Conservation (phyloP, 129 eudicot genomes). For the Centrapalus pauciflorus region DNA sequence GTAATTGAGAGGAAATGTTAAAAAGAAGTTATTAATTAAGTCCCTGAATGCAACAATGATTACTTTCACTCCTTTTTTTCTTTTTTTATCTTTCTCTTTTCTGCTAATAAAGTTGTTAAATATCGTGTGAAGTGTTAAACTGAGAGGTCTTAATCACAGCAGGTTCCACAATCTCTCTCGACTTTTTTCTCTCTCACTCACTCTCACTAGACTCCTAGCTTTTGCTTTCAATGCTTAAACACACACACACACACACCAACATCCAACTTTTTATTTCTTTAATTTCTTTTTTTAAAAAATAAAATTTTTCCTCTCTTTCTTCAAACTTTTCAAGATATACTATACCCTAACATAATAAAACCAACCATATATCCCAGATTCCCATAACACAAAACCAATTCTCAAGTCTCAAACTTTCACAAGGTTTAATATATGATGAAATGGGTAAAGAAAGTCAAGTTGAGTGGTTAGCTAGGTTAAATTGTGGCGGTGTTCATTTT, state of each 20-base stretch:
- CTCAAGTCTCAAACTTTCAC: too few relatives aligned
- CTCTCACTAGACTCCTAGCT: too few relatives aligned
- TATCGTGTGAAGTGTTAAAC: slow-evolving; percentile 28
- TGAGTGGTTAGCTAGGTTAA: too few relatives aligned
- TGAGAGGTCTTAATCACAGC: slow-evolving; percentile 64
- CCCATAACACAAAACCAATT: slow-evolving; percentile 11
- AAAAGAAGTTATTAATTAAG: slow-evolving; percentile 24
- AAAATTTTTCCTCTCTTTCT: slow-evolving; percentile 33
- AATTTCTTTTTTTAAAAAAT: too few relatives aligned
- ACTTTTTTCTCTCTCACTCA: too few relatives aligned
- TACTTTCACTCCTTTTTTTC: slow-evolving; percentile 19
- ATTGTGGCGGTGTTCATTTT: slow-evolving; percentile 16
- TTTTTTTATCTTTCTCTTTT: slow-evolving; percentile 12
- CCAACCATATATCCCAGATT: slow-evolving; percentile 17
- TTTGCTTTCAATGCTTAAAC: slow-evolving; percentile 25
- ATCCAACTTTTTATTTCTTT: slow-evolving; percentile 14
- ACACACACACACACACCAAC: not conserved
- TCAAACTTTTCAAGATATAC: slow-evolving; percentile 29
- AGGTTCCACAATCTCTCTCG: slow-evolving; percentile 61
- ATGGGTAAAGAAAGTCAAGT: too few relatives aligned
- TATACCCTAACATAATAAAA: slow-evolving; percentile 11
- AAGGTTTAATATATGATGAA: too few relatives aligned
- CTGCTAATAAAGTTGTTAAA: slow-evolving; percentile 27
- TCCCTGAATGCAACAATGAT: slow-evolving; percentile 39
- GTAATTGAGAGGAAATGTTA: too few relatives aligned